Percentiles rank a stretch among this genome's conserved stretches.
Evolutionary conservation across 202 grass and related monocot genomes (phyloP).

Genomic region (Schoenoplectus tabernaemontani): DNA sequence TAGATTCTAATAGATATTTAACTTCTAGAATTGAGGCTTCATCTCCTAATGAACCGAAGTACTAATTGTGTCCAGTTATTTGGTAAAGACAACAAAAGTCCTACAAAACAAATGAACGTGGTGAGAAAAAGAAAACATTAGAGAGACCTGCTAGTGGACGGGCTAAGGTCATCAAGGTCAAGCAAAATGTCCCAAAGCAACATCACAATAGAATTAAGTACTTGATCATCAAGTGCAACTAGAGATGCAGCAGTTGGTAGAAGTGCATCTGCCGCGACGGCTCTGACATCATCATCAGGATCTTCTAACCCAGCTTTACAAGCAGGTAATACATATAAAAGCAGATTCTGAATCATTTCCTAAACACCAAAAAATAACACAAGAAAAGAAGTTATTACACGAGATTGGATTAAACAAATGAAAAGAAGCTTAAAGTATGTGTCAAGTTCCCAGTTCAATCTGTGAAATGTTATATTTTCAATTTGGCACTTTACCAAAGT

Average conservation of each 20-base stretch:
- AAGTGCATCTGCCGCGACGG: constrained; percentile 91
- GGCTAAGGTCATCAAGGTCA: constrained; percentile 94
- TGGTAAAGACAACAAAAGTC: too few species aligned
- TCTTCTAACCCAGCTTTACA: constrained; percentile 97
- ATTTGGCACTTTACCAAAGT: not conserved
- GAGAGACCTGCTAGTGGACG: constrained; percentile 94
- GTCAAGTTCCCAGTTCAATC: not conserved
- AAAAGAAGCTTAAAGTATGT: not conserved
- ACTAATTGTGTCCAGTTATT: not conserved
- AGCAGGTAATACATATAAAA: constrained; percentile 71
- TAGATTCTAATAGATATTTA: not conserved
- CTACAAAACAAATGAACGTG: not conserved
- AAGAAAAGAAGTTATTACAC: constrained; percentile 5
- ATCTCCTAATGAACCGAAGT: not conserved
- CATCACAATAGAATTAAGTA: constrained; percentile 81
- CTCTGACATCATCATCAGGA: constrained; percentile 96
- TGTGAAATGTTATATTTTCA: not conserved
- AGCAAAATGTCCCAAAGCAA: constrained; percentile 99
- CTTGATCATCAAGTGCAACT: constrained; percentile 78
- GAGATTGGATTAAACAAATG: not conserved
- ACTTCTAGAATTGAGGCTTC: not conserved
- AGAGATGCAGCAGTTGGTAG: constrained; percentile 76
- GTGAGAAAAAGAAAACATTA: not conserved
- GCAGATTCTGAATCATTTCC: constrained; percentile 85
- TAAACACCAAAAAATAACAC: constrained; percentile 33